Base-by-base conservation (phyloP, 768 basidiomycete genomes). In the Tricholomella constricta region DNA sequence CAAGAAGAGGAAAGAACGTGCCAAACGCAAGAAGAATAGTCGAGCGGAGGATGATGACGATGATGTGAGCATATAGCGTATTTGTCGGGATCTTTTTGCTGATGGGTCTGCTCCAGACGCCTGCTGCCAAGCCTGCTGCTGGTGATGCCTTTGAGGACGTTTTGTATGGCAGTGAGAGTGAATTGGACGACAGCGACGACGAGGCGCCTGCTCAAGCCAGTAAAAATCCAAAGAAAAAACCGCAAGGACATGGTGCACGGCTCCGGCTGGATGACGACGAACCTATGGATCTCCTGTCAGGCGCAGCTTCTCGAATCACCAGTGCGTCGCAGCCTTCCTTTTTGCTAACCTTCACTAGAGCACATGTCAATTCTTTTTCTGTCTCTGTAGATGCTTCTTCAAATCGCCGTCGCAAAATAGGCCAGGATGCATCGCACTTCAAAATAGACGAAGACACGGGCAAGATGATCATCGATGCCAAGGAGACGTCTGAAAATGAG, bases 61-160 rank as follows among this genome's bases (percentile, higher is more conserved):
- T 11, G 65, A 70, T 5, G 74, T 49, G 57, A 38, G 48, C 41
- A 8, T 22, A 22, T 25, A 44, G 34, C 43, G 15, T 25, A 14
- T 22, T 14, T 31, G 22, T n/a, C 6, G 47, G 14, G 36, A 31
- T 43, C 15, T 23, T 32, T 27, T 45, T 43, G 48, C 31, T 60
- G 20, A 61, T 23, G 4, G 19, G 23, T 40, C 40, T 31, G 22
- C 51, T 40, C 12, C 57, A 84, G 84, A 70, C 61, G 44, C 73
- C 73, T 42, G 71, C 70, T 25, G 63, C 64, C 15, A 84, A 84
- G 64, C 76, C 76, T 15, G 75, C 77, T 5, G 77, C 83, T 31
- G 91, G 93, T 14, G 89, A 94, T 66, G 94, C 95, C 0, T 99
- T 98, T 58, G 95, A 99, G 66, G 95, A 99, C 64, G 92, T 98